Base-by-base conservation (phyloP, 2,329 filamentous ascomycete species). In the Sarocladiaceae sp. region DNA sequence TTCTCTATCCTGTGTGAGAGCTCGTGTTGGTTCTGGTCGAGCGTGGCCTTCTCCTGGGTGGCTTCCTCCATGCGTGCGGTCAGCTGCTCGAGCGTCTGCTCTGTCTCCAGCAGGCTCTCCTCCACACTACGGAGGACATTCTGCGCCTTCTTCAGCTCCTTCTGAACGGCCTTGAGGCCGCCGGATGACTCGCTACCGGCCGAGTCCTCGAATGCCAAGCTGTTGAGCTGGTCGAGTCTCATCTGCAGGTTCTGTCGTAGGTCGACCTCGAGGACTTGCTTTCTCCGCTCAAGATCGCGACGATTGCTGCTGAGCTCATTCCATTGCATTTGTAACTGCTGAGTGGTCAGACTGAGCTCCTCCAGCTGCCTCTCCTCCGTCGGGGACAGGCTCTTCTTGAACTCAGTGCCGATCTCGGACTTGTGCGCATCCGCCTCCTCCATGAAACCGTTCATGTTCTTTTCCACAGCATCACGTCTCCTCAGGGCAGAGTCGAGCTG, bases 231-330 rank as follows among this genome's bases (percentile, higher is more conserved):
- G 60, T 97, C 92, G 28, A 97, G 81, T 58, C 88, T 88, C 60
- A 91, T 87, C 62, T 87, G 85, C 39, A 99, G 77, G 61, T 96
- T 96, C 62, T 95, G 89, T n/a, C 87, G 85, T 46, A 99, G 74
- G 62, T 96, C 90, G 29, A 89, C 83, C 66, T 99, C 93, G 25
- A 97, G 77, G 33, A 89, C 82, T 51, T 87, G 85, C 71, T 96
- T 97, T 52, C 83, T 82, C 23, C 79, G 82, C 68, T 97, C 91
- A 1, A 95, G 76, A 53, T 91, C 87, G 57, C 88, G 82, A 29
- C 92, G 84, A 54, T 82, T 78, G 52, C 79, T 82, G 62, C 87
- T 90, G 42, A 91, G 69, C 52, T 90, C 84, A 48, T 88, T 87
- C 72, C 90, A 87, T 61, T 92, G 82, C 58, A 83, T 86, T 56